Evolutionary conservation across 371 early-diverging fungal genomes (phyloP), one percentile per base, ranked within the genome.

Genomic region (Phascolomyces articulosus): DNA sequence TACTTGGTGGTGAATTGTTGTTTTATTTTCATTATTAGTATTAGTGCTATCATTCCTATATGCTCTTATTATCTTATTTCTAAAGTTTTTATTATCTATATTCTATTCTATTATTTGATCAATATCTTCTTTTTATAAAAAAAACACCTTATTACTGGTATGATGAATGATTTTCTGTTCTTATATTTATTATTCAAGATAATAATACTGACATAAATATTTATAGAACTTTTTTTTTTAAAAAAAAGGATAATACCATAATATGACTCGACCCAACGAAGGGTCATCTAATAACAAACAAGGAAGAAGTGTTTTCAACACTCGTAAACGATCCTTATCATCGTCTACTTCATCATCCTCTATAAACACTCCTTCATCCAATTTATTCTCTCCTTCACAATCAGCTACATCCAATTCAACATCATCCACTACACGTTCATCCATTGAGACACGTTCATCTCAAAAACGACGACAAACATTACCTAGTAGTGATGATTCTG

Each of bases 391-490:
- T 13, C 40, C 20, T 9, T 23, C 40, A 13, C 24, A 18, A 18
- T 27, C 40, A 20, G 57, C 9, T 20, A 29, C 34, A 13, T 31
- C 20, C 9, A 21, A 38, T 21, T 38, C 57, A 34, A 2, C 34
- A 2, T 0, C 34, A 11, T 34, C 34, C 0, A 34, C 34, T 9
- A n/a, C 34, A 24, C 20, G 57, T 29, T 38, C 57, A 20, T 20
- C 57, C n/a, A 15, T 26, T 29, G 40, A 38, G 4, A 20, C 57
- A 57, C 23, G 40, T 15, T 31, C 40, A 38, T 9, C 40, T 8
- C 57, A 57, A 23, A 57, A 57, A 26, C 34, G 40, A 40, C 34
- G 57, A 40, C 57, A 40, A n/a, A 38, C 40, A 29, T 18, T 29
- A n/a, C 4, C 29, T 18, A n/a, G 29, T 29, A 29, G 29, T 55